Evolutionary conservation across 2,329 filamentous ascomycete genomes (phyloP), one percentile per base, ranked within the genome.

Genomic region (Talaromyces marneffei): DNA sequence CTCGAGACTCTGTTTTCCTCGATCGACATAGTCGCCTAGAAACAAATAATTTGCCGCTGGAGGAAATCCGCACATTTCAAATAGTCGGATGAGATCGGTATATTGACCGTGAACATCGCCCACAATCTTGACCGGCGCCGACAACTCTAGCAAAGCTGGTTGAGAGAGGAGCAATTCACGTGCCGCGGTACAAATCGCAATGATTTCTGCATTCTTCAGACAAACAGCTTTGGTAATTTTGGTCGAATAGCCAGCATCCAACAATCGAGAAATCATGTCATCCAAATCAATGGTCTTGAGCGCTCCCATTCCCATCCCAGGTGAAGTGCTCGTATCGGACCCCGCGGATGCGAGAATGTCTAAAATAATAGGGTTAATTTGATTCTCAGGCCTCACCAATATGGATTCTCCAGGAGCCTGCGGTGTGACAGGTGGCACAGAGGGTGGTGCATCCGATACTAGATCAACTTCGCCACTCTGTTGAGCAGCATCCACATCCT

Each of bases 221-320:
- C 92, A 97, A 25, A 97, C 93, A 23, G 92, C 91, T 82, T 99
- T 99, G 65, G 94, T 97, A 68, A 97, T 91, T 77, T 99, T 99
- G 66, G 92, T 92, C 48, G 92, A 90, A 72, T 99, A 99, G 12
- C 90, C 94, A 9, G 94, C 93, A 75, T 99, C 94, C 59, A 99
- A 81, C 46, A 99, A 84, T 46, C 94, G 87, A 70, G 92, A 92
- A 72, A 99, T 99, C 82, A 96, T 97, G 72, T 99, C 94, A 72
- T 99, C 94, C 31, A 99, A 81, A 73, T 99, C 94, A 67, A 94
- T 90, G 37, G 92, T 86, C 75, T 96, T 96, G 70, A 97, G 85
- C 23, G 95, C 91, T 60, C 89, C 87, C 83, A 97, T 95, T 65
- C 90, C 89, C 76, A 96, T 89, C 14, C 80, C 78, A 12, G 82